A percentile compares a stretch with the other conserved stretches of the same genome.
Conservation (phyloP, 768 basidiomycete species). For the Podaxis sp. region DNA sequence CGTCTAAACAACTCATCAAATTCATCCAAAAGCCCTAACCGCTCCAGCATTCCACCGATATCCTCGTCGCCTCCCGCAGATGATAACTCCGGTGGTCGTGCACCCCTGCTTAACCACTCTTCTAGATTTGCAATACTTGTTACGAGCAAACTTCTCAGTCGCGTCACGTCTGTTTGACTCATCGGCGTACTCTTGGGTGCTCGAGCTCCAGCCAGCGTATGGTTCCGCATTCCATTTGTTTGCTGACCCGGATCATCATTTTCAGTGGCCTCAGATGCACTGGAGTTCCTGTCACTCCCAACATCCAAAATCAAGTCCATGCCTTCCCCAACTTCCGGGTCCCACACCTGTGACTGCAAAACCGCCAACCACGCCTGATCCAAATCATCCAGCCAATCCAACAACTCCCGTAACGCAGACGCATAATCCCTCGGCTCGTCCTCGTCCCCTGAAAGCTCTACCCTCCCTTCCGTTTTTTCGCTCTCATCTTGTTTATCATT, state of each 20-base stretch:
- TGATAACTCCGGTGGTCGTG: neutral
- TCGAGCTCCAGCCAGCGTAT: neutral
- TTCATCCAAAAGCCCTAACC: conserved; percentile 54
- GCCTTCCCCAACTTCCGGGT: conserved; percentile 37
- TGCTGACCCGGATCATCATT: neutral
- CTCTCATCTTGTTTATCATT: neutral
- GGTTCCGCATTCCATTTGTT: neutral
- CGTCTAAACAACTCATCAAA: conserved; percentile 63
- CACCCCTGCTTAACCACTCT: conserved; percentile 55
- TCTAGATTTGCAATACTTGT: conserved; percentile 59
- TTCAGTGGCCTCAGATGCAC: neutral
- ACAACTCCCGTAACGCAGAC: conserved; percentile 41
- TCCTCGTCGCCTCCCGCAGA: conserved; percentile 29
- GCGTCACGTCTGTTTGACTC: conserved; percentile 69
- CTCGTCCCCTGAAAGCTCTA: neutral
- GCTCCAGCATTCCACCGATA: conserved; percentile 40
- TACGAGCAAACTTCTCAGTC: conserved; percentile 66
- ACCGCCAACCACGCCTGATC: conserved; percentile 75
- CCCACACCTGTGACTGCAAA: conserved; percentile 65
- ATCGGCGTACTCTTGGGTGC: neutral
- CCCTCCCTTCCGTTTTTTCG: neutral
- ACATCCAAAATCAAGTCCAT: conserved; percentile 30
- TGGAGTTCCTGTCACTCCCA: too few relatives aligned
- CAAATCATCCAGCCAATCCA: conserved; percentile 70
- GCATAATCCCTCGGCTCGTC: conserved; percentile 11